Evolutionary conservation across 495 filamentous ascomycete species (phyloP).

Genomic region (Neurospora sp.): DNA sequence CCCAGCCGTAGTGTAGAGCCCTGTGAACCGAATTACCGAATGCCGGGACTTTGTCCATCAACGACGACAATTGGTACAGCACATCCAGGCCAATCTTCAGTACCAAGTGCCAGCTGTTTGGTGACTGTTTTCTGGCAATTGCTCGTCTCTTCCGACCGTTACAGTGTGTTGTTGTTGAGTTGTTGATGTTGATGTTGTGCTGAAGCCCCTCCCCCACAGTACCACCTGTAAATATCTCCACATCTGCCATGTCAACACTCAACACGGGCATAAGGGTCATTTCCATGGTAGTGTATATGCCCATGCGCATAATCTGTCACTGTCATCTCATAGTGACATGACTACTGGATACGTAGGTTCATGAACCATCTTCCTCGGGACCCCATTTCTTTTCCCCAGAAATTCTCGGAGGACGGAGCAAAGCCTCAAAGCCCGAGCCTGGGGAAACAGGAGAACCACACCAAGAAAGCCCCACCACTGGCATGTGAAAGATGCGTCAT

Average conservation of each 20-base stretch:
- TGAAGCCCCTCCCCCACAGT: neutral
- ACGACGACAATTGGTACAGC: neutral
- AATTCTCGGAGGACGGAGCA: neutral
- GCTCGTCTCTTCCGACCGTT: too few relatives aligned
- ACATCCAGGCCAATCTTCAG: neutral
- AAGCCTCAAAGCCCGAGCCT: neutral
- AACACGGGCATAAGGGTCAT: neutral
- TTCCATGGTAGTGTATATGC: neutral
- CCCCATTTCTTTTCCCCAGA: neutral
- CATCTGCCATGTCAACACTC: neutral
- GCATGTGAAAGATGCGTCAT: conserved; percentile 17
- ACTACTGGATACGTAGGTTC: neutral
- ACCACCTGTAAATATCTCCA: neutral
- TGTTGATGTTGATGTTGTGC: neutral
- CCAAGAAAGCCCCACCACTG: neutral
- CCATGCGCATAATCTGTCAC: neutral
- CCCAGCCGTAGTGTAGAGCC: neutral
- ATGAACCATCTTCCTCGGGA: neutral
- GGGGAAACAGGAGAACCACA: neutral
- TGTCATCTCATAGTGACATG: neutral
- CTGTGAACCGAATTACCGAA: neutral
- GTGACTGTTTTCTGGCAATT: neutral
- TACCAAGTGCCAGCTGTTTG: neutral
- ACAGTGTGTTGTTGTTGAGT: neutral
- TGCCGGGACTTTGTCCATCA: neutral